Conservation (phyloP, 2,329 filamentous ascomycete species). For the Blumeriella jaapii region DNA sequence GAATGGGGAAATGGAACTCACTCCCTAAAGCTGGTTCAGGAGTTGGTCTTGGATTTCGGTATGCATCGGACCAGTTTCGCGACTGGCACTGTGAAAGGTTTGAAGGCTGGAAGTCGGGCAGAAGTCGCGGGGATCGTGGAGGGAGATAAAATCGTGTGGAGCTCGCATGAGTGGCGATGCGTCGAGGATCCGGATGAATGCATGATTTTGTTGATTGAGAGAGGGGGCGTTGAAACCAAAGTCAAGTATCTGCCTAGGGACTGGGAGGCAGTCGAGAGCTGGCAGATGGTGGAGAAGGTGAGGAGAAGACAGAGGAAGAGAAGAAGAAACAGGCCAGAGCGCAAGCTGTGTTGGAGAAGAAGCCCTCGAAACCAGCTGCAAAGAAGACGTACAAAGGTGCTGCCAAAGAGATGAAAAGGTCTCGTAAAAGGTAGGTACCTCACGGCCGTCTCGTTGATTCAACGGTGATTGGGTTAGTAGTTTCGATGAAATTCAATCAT, state of each 20-base stretch:
- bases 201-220: slow-evolving; percentile 14
- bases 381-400: no score
- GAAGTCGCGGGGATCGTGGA: slow-evolving; percentile 18
- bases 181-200: slow-evolving; percentile 13
- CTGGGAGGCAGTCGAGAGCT: slow-evolving; percentile 14
- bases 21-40: slow-evolving; percentile 10
- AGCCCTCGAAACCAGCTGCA: no score
- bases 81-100: slow-evolving; percentile 9
- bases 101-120: slow-evolving; percentile 17
- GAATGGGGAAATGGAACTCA: slow-evolving; percentile 14
- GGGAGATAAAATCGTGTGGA: slow-evolving; percentile 15
- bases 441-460: no score
- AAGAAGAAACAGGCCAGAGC: not conserved
- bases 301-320: slow-evolving; percentile 11
- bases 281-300: slow-evolving; percentile 19
- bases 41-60: slow-evolving; percentile 20
- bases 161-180: slow-evolving; percentile 16
- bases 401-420: not conserved
- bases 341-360: no score
- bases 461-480: no score
- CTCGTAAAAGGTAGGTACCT: no score
- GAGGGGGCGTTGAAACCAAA: slow-evolving; percentile 7
- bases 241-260: slow-evolving; percentile 17
- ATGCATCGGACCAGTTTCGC: slow-evolving; percentile 18
- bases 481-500: no score